phyloP scores from a whole-genome alignment of 768 basidiomycete genomes.

The Dacryopinax spathularia region DNA sequence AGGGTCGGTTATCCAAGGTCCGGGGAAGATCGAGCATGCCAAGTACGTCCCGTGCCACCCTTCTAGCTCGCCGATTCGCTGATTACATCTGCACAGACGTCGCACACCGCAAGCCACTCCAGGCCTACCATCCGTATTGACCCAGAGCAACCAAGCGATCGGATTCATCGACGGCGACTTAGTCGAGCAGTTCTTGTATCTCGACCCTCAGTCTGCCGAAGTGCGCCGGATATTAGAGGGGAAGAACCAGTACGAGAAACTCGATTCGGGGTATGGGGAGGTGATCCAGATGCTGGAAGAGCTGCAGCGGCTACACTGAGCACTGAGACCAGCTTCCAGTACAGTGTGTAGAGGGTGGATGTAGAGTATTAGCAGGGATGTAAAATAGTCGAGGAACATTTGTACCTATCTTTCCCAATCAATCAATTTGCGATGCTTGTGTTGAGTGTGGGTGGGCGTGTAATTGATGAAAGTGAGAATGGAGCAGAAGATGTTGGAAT shows the following conservation, averaged over 20 bases:
- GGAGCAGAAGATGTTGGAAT: too few species aligned
- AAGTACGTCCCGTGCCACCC: constrained; percentile 31
- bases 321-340: too few species aligned
- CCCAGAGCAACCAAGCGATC: constrained; percentile 36
- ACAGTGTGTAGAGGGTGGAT: too few species aligned
- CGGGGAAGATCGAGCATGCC: constrained; percentile 46
- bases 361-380: too few species aligned
- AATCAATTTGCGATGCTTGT: too few species aligned
- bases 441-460: too few species aligned
- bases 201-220: constrained; percentile 27
- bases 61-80: not conserved
- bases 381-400: too few species aligned
- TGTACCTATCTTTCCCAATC: too few species aligned
- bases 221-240: constrained; percentile 45
- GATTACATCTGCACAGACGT: constrained; percentile 32
- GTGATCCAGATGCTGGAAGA: constrained; percentile 30
- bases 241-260: constrained; percentile 40
- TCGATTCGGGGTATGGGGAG: constrained; percentile 34
- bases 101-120: constrained; percentile 48
- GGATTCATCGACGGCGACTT: constrained; percentile 88
- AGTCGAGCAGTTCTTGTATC: constrained; percentile 45
- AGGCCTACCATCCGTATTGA: constrained; percentile 37
- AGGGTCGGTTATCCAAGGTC: constrained; percentile 34
- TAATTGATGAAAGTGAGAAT: too few species aligned
- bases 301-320: constrained; percentile 32